phyloP scores from a whole-genome alignment of 768 basidiomycete species.

The Pleurotus eryngii region DNA sequence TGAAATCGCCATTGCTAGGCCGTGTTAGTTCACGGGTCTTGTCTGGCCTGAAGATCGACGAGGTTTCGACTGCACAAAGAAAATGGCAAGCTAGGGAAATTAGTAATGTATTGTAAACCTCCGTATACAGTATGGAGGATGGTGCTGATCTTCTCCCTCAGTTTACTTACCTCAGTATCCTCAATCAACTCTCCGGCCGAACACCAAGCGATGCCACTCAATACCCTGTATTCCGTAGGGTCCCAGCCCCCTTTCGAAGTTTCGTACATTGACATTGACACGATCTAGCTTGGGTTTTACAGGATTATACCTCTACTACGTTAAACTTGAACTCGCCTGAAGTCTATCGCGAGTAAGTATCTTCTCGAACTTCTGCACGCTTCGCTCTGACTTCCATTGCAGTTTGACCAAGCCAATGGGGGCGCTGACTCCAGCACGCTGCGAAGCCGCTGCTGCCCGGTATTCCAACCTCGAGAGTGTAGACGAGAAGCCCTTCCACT shows the following conservation, averaged over 20 bases:
- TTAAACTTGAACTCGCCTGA: constrained; percentile 62
- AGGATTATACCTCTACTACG: constrained; percentile 73
- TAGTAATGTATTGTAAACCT: constrained; percentile 84
- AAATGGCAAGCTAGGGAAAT: constrained; percentile 90
- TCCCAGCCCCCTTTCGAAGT: constrained; percentile 4
- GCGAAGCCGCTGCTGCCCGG: constrained; percentile 71
- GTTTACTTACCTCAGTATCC: constrained; percentile 86
- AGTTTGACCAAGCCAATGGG: constrained; percentile 91
- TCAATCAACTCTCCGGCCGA: constrained; percentile 90
- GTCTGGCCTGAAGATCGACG: constrained; percentile 51
- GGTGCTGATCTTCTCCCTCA: constrained; percentile 22
- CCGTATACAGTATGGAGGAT: too few relatives aligned
- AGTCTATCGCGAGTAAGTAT: constrained; percentile 70
- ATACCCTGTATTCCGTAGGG: constrained; percentile 85
- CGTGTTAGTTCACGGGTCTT: constrained; percentile 49
- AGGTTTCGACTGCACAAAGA: constrained; percentile 66
- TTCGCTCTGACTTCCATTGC: background rate
- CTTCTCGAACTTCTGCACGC: background rate
- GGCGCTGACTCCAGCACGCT: constrained; percentile 70
- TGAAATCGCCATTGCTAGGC: constrained; percentile 55
- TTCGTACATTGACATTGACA: background rate
- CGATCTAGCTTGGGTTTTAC: constrained; percentile 77
- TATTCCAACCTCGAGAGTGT: constrained; percentile 77
- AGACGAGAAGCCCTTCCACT: constrained; percentile 85
- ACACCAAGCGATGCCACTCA: constrained; percentile 95